Evolutionary conservation across 164 flowering plant genomes (phyloP), one percentile per base, ranked within the genome.

Genomic region (Paratinospora sagittata): DNA sequence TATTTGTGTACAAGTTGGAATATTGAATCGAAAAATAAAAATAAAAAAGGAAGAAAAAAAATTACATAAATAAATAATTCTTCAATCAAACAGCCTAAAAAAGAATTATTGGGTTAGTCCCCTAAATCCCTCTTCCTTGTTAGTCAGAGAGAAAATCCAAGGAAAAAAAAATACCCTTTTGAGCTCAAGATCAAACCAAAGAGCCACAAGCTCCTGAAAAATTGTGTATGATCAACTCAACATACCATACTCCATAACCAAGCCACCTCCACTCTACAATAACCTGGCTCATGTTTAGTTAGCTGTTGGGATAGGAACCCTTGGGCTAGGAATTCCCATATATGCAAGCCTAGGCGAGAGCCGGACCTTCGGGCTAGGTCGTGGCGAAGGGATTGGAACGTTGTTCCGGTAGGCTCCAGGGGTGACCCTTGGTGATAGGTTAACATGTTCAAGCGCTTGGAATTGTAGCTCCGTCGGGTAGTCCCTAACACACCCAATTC

Each of bases 291-390:
- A 39, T 39, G 43, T 52, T 17, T 10, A 30, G 61, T 52, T 52
- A 36, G 63, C 70, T 41, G 47, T 63, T 10, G 78, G 9, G 23
- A 75, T 41, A 1, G 75, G 36, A 8, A 36, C 30, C 36, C 70
- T 75, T 60, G 93, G 97, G 75, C 90, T 89, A 30, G 94, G 96
- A 23, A 86, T 78, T 70, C 97, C 97, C 96, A 94, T 90, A 68
- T 79, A 84, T 3, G 90, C 72, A 52, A 94, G 83, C 82, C 95
- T 81, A 1, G 98, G 98, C 0, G 98, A 94, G 14, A 92, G 74
- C 30, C 87, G 78, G 67, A 88, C 70, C 75, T 79, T 88, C 12
- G 96, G 92, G 73, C 91, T 90, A 14, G 96, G 96, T 19, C 96
- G 70, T 6, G 96, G 96, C 5, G 92, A 90, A 30, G 96, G 98